Percentiles rank a stretch among this genome's conserved stretches.
phyloP scores from a whole-genome alignment of 1,284 basidiomycete genomes.

The Austroboletus novae-zelandiae region DNA sequence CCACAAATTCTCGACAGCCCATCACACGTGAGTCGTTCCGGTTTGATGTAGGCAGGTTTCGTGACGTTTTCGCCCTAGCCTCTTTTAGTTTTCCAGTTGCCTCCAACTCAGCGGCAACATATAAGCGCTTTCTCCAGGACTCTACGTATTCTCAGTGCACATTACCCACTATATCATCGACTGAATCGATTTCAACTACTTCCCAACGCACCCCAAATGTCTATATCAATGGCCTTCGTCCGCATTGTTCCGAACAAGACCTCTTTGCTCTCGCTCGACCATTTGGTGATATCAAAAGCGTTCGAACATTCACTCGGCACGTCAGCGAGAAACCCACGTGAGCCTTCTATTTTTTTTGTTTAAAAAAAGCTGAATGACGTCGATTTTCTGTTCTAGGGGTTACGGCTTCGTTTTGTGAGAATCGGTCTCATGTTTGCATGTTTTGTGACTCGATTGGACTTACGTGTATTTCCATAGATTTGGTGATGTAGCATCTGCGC shows the following conservation, averaged over 20 bases:
- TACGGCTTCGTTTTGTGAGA: constrained; percentile 79
- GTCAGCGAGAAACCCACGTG: constrained; percentile 50
- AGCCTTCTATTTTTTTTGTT: constrained; percentile 10
- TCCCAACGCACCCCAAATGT: constrained; percentile 52
- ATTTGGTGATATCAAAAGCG: constrained; percentile 57
- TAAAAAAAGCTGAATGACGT: background rate
- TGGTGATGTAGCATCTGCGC: constrained; percentile 58
- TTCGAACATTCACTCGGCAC: constrained; percentile 62
- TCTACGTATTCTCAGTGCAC: constrained; percentile 13
- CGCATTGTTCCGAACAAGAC: constrained; percentile 61
- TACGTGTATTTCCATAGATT: constrained; percentile 43
- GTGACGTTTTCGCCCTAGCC: constrained; percentile 15
- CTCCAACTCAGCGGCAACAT: constrained; percentile 6
- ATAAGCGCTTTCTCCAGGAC: constrained; percentile 8
- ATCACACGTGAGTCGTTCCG: constrained; percentile 24
- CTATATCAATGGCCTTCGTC: constrained; percentile 66
- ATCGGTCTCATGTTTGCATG: constrained; percentile 6
- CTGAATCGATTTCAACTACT: constrained; percentile 12
- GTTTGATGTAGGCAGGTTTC: background rate
- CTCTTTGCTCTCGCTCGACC: constrained; percentile 53
- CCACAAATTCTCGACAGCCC: constrained; percentile 11
- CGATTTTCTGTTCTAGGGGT: constrained; percentile 45
- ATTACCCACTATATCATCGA: constrained; percentile 10
- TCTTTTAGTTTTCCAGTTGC: constrained; percentile 27
- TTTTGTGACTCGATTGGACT: background rate